phyloP scores from a whole-genome alignment of 31 red algal genomes.

The Odonthalia washingtoniensis region DNA sequence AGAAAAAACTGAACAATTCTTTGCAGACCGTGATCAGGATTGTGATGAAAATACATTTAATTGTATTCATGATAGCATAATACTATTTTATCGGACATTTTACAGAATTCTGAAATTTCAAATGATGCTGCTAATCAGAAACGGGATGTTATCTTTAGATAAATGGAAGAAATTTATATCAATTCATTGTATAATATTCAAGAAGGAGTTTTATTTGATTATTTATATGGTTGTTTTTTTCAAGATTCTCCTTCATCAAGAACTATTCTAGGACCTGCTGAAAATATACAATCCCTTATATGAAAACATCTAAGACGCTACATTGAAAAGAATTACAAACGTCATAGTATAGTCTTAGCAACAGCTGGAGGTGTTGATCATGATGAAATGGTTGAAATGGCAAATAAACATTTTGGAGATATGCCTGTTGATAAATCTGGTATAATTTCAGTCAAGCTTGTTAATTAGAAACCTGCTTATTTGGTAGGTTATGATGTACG shows the following conservation, averaged over 20 bases:
- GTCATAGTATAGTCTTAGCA: conserved; percentile 96
- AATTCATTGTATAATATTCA: too few species aligned
- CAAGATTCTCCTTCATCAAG: conserved; percentile 92
- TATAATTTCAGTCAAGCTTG: conserved; percentile 67
- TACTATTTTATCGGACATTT: too few species aligned
- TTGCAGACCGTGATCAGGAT: too few species aligned
- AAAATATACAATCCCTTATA: conserved; percentile 90
- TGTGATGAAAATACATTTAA: too few species aligned
- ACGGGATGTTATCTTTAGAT: conserved; percentile 92
- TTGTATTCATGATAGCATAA: too few species aligned
- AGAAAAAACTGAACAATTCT: too few species aligned
- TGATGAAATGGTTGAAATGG: conserved; percentile 78
- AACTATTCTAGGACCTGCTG: conserved; percentile 93
- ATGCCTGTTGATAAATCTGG: conserved; percentile 71
- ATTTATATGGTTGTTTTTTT: conserved; percentile 89
- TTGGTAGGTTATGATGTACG: conserved; percentile 97
- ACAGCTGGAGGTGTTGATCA: conserved; percentile 94
- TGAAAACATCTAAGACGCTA: conserved; percentile 84
- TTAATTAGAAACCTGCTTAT: conserved; percentile 85
- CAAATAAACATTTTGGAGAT: conserved; percentile 85
- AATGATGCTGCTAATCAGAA: conserved; percentile 92
- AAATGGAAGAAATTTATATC: conserved; percentile 96
- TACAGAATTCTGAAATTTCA: conserved; percentile 92
- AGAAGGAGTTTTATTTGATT: conserved; percentile 97
- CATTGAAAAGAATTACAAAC: conserved; percentile 90